Evolutionary conservation across 805 yeast genomes (phyloP).

Genomic region (Dipodascus geniculatus): DNA sequence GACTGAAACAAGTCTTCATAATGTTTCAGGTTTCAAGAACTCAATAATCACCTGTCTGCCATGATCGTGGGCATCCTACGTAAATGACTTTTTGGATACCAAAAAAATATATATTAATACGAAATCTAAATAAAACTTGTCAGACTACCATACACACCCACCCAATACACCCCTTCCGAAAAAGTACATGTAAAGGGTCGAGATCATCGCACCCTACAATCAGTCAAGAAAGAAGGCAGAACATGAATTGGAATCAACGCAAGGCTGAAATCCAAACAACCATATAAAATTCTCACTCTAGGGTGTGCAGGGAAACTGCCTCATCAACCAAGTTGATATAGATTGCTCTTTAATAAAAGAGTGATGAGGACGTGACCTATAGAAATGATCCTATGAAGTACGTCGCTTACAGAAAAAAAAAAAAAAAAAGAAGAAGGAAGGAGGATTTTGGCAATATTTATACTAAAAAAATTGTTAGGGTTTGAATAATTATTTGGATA

Average conservation of each 20-base stretch:
- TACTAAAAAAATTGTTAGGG: not conserved
- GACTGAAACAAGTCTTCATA: too few relatives aligned
- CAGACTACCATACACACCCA: slow-evolving; percentile 99
- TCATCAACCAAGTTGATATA: slow-evolving; percentile 99
- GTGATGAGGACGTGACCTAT: slow-evolving; percentile 99
- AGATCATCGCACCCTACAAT: slow-evolving; percentile 80
- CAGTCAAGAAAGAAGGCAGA: not conserved
- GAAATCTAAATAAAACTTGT: slow-evolving; percentile 68
- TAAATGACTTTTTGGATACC: not conserved
- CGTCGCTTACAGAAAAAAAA: slow-evolving; percentile 1
- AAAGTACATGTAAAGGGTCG: slow-evolving; percentile 81
- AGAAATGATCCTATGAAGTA: slow-evolving; percentile 84
- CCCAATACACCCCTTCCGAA: slow-evolving; percentile 81
- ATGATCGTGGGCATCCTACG: too few relatives aligned
- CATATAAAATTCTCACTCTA: slow-evolving; percentile 59
- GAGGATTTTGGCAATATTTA: not conserved
- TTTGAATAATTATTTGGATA: not conserved
- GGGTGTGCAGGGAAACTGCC: slow-evolving; percentile 82
- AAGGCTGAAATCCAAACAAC: slow-evolving; percentile 39
- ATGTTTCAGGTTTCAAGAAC: too few relatives aligned
- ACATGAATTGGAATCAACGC: slow-evolving; percentile 30
- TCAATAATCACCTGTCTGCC: too few relatives aligned
- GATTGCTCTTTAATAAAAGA: slow-evolving; percentile 97
- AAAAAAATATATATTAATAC: not conserved
- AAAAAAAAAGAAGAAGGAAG: not conserved